Percentiles rank a stretch among this genome's conserved stretches.
Conservation (phyloP, 2,329 filamentous ascomycete genomes). For the Helminthosporium solani region DNA sequence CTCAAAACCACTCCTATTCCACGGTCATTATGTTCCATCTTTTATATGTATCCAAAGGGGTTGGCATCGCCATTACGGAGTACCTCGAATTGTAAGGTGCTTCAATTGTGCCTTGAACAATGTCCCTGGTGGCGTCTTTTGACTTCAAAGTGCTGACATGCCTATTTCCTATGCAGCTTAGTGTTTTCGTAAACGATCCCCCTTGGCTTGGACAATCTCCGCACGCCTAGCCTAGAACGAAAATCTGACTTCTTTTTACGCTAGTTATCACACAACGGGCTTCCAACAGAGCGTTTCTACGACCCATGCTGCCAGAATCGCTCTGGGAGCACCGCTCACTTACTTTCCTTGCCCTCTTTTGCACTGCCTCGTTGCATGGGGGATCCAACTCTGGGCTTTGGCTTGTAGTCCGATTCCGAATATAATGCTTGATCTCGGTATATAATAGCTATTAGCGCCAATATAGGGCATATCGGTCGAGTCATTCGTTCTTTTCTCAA, state of each 20-base stretch:
- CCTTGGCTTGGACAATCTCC: background rate
- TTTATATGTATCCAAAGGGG: background rate
- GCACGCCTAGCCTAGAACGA: background rate
- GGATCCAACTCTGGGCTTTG: background rate
- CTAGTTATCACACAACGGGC: background rate
- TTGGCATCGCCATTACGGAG: background rate
- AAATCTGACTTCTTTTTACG: too few species aligned
- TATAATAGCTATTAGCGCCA: background rate
- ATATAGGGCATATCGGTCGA: background rate
- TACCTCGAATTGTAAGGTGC: background rate
- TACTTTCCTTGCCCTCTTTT: background rate
- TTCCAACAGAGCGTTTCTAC: background rate
- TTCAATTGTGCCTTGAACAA: background rate
- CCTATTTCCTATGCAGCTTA: background rate
- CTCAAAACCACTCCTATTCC: too few species aligned
- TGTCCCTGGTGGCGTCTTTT: background rate
- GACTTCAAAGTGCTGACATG: background rate
- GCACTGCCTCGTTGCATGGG: too few species aligned
- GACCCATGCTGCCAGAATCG: background rate
- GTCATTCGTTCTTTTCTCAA: slow-evolving; percentile 6
- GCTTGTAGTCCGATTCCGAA: background rate
- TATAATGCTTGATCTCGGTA: background rate
- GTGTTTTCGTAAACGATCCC: background rate
- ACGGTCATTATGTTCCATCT: background rate
- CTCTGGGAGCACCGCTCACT: too few species aligned